A percentile compares a stretch with the other conserved stretches of the same genome.
phyloP scores from a whole-genome alignment of 1,284 basidiomycete species.

The Fomitiporia mediterranea region DNA sequence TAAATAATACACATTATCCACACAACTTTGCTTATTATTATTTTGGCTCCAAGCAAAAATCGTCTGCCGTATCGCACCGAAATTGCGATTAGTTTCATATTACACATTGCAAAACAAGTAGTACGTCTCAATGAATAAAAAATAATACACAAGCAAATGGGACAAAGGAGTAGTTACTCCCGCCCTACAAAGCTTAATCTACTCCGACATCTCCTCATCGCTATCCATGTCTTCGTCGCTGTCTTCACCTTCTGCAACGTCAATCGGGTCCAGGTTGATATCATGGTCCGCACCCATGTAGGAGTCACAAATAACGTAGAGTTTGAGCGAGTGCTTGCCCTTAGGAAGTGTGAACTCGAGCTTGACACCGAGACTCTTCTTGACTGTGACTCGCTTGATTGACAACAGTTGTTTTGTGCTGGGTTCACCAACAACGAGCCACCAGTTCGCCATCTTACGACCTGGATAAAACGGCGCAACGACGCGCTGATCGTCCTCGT shows the following conservation, averaged over 20 bases:
- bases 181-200: background rate
- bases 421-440: constrained; percentile 89
- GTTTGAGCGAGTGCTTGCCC: constrained; percentile 78
- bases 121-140: background rate
- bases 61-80: too few relatives aligned
- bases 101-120: background rate
- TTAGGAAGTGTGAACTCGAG: constrained; percentile 87
- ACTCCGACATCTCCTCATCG: constrained; percentile 37
- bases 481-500: constrained; percentile 70
- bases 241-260: constrained; percentile 83
- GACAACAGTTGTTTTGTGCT: constrained; percentile 74
- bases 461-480: constrained; percentile 89
- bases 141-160: constrained; percentile 5
- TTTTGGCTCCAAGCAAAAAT: too few relatives aligned
- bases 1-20: background rate
- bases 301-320: constrained; percentile 92
- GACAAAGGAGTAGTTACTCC: background rate
- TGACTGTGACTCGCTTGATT: constrained; percentile 94
- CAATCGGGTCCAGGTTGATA: constrained; percentile 72
- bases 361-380: constrained; percentile 71
- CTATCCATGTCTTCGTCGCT: constrained; percentile 66
- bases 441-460: constrained; percentile 95
- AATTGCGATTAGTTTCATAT: background rate
- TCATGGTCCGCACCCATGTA: constrained; percentile 91
- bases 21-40: background rate